Percentiles rank a stretch among this genome's conserved stretches.
These are phyloP conservation scores for Casuarina cunninghamiana DNA, from an alignment of 306 rosid genomes.

Conservation along the genomic window DNA sequence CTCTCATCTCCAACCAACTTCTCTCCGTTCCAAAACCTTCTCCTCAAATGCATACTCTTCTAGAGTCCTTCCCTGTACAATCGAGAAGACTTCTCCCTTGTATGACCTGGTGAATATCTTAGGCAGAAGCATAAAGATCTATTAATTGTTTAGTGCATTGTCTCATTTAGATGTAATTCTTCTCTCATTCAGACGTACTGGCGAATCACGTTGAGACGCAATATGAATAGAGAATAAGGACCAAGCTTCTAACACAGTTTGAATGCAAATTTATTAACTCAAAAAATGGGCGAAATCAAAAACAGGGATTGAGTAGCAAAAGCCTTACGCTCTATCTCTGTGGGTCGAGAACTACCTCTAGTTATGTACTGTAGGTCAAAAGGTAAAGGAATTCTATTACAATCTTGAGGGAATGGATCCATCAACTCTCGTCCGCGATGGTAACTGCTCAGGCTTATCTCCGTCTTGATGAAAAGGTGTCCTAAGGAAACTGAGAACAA, in stretches of 20 bases:
- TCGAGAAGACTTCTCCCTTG: no score
- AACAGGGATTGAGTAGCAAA: not conserved
- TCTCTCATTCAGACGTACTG: no score
- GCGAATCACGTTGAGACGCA: no score
- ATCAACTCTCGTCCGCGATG: slow-evolving; percentile 20
- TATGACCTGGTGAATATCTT: no score
- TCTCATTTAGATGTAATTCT: no score
- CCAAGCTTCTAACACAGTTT: not conserved
- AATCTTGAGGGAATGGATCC: slow-evolving; percentile 46
- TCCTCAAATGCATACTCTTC: no score
- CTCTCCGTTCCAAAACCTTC: no score
- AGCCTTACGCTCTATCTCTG: not conserved
- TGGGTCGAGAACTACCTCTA: not conserved
- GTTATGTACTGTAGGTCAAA: not conserved
- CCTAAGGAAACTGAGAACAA: slow-evolving; percentile 63
- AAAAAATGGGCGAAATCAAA: not conserved
- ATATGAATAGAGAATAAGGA: not conserved
- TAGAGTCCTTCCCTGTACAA: no score
- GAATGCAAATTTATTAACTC: not conserved
- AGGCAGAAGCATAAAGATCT: no score
- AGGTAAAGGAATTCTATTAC: slow-evolving; percentile 19
- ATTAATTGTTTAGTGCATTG: no score
- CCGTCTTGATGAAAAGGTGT: slow-evolving; percentile 27
- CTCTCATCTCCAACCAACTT: no score
- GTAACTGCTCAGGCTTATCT: slow-evolving; percentile 30